Base-by-base conservation (phyloP, 2,329 filamentous ascomycete genomes). In the Diaporthe citriasiana region DNA sequence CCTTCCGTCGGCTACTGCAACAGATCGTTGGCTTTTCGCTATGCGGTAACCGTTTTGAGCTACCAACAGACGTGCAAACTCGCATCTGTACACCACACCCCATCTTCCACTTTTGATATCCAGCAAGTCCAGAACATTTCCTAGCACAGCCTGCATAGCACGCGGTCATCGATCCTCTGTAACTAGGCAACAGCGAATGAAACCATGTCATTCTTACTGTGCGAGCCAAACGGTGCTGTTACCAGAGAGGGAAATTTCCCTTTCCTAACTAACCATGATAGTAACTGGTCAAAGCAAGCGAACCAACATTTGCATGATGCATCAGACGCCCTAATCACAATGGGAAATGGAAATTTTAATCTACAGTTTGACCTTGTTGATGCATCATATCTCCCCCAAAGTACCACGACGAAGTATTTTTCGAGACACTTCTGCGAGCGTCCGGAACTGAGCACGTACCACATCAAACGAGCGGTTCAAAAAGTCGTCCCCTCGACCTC, bases 131-230 rank as follows among this genome's bases (percentile, higher is more conserved):
- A 27, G 53, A 17, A 60, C 69, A 27, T 13, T 40, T 17, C n/a
- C 40, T 33, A 25, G 25, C 38, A 25, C 27, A 12, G 50, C 19
- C 25, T 66, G 30, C 47, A 22, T 51, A 50, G 35, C 22, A 59
- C 13, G 22, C 45, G 22, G n/a, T 50, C 45, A 50, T n/a, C 8
- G 10, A 9, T 15, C 13, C 6, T 12, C 25, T n/a, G 9, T 4
- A 25, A n/a, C 45, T n/a, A 50, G 45, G 45, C 45, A 50, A n/a
- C 22, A 6, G 45, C 4, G n/a, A 12, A 38, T 10, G 6, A 4
- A n/a, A n/a, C 45, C 50, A 8, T 73, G 59, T 47, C 19, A 40
- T 8, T 35, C n/a, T 33, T 51, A 69, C 71, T 57, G 59, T 73
- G 71, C 42, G 71, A 69, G 25, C 4, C 6, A n/a, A 47, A 69